A percentile compares a stretch with the other conserved stretches of the same genome.
These are phyloP conservation scores for Aspergillus conjunctus DNA, from an alignment of 495 filamentous ascomycete genomes.

Conservation along the genomic window DNA sequence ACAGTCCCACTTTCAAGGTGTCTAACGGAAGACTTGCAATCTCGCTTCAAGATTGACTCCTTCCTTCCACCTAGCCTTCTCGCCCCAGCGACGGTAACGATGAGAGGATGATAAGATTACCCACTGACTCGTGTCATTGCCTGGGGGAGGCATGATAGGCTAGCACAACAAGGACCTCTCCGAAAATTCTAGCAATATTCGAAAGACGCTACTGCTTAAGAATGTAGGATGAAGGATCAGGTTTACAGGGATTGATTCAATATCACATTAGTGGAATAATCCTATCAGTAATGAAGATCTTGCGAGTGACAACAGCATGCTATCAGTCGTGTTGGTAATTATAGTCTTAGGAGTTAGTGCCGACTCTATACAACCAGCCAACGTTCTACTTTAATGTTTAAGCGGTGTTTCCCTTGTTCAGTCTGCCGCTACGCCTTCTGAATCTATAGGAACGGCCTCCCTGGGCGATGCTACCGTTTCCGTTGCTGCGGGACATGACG, in stretches of 20 bases:
- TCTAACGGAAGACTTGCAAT: not conserved
- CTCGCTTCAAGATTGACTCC: no score
- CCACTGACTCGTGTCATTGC: no score
- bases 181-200: no score
- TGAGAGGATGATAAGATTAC: no score
- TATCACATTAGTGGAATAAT: not conserved
- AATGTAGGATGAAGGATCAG: no score
- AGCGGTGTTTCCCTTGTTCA: not conserved
- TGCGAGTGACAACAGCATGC: not conserved
- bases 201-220: no score
- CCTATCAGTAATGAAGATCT: not conserved
- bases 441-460: slow-evolving; percentile 39
- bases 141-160: no score
- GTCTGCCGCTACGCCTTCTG: slow-evolving; percentile 19
- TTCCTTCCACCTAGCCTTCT: not conserved
- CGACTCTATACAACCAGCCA: not conserved
- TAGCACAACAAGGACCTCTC: no score
- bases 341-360: not conserved
- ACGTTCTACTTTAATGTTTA: not conserved
- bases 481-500: slow-evolving; percentile 75
- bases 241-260: no score
- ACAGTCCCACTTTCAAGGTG: not conserved
- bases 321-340: not conserved
- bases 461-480: slow-evolving; percentile 41
- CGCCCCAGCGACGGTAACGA: not conserved